Percentiles rank a stretch among this genome's conserved stretches.
Conservation (phyloP, 352 stramenopile genomes). For the Pythium phragmitis region DNA sequence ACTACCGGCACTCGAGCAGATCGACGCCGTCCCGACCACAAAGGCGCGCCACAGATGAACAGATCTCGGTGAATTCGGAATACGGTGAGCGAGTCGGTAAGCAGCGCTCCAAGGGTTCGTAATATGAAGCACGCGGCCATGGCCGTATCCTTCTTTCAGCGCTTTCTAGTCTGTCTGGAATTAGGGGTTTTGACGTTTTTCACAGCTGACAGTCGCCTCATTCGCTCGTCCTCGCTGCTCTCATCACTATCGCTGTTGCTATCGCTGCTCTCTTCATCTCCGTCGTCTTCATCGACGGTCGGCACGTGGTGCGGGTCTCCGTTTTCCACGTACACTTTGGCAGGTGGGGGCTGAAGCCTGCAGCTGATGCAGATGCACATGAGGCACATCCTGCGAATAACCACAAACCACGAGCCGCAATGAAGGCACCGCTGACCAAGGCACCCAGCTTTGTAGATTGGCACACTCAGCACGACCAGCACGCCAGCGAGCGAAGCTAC, state of each 20-base stretch:
- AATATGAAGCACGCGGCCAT: neutral
- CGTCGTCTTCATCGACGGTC: conserved; percentile 21
- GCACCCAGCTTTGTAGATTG: conserved; percentile 51
- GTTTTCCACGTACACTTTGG: conserved; percentile 60
- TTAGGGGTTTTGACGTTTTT: conserved; percentile 15
- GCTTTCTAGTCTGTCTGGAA: neutral
- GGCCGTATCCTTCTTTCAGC: neutral
- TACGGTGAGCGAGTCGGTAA: neutral
- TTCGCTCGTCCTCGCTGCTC: neutral
- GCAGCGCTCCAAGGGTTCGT: neutral
- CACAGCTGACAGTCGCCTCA: neutral
- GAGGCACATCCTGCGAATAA: conserved; percentile 45
- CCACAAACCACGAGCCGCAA: conserved; percentile 71
- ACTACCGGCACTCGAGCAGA: conserved; percentile 92
- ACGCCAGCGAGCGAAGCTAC: conserved; percentile 25
- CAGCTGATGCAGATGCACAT: conserved; percentile 63
- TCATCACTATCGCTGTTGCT: conserved; percentile 9
- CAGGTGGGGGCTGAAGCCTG: conserved; percentile 39
- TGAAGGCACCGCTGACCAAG: conserved; percentile 55
- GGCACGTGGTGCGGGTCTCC: conserved; percentile 27
- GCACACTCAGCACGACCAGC: conserved; percentile 34
- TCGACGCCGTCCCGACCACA: conserved; percentile 89
- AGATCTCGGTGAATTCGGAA: neutral
- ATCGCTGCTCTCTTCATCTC: conserved; percentile 2
- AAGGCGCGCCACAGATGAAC: conserved; percentile 45